Evolutionary conservation across 2,329 filamentous ascomycete genomes (phyloP), one percentile per base, ranked within the genome.

Genomic region (Moelleriella libera): DNA sequence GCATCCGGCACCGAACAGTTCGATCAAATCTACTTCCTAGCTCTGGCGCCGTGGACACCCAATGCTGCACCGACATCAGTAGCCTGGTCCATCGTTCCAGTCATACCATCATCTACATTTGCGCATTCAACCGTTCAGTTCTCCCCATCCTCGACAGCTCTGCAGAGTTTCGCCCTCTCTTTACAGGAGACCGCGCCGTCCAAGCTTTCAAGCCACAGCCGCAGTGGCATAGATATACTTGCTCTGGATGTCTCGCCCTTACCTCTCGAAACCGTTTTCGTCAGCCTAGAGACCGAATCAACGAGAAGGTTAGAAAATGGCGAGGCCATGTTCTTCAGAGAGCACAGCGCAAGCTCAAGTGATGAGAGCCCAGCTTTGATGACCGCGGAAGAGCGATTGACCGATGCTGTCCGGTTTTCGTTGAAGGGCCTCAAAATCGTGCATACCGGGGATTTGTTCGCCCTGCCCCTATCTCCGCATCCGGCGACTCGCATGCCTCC

Each of bases 81-180:
- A 14, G 74, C 76, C 44, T 98, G 92, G 92, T 88, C 88, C 6
- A 77, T 97, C 45, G 76, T 97, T 34, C 86, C 90, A 1, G 78
- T 94, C 50, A 72, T 73, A 28, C 70, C 72, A 53, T 80, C 80
- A 41, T 71, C 78, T 42, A 74, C 76, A 8, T 72, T 88, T 42
- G 76, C 85, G 14, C 78, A 83, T 53, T 87, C 85, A 5, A 94
- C 86, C 1, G 74, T 96, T 40, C 82, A 89, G 51, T 84, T 90
- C 56, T 84, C 85, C 10, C 77, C 85, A 0, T 75, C 74, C 44
- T 94, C 79, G 47, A 73, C 76, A 49, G 83, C 77, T 45, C 76
- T 94, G 1, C 88, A 94, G 64, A 81, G 79, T 53, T 94, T 96
- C 57, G 80, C 87, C 40, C 76, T 83, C 47, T 72, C 75, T 3